Evolutionary conservation across 2,329 filamentous ascomycete species (phyloP).

Genomic region (Ophiostoma sp.): DNA sequence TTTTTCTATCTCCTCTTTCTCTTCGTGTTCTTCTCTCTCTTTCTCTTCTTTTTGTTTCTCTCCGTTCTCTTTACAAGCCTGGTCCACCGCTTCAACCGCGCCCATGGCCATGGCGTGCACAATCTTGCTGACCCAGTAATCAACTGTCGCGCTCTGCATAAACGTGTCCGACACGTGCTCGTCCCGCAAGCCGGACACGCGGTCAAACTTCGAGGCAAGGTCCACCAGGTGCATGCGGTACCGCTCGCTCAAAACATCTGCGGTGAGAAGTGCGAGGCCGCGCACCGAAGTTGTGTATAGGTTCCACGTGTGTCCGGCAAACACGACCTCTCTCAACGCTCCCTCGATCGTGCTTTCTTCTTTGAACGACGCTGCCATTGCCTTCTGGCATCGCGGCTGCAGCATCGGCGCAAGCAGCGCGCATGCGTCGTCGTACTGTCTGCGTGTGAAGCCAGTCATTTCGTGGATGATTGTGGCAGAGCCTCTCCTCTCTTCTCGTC

Average conservation of each 20-base stretch:
- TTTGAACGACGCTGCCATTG: not conserved
- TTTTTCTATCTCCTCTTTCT: no score
- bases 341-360: not conserved
- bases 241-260: not conserved
- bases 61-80: not conserved
- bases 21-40: no score
- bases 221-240: not conserved
- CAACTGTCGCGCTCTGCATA: not conserved
- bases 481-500: no score
- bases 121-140: not conserved
- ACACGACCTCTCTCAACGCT: not conserved
- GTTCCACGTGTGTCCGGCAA: not conserved
- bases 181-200: not conserved
- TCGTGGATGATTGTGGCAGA: not conserved
- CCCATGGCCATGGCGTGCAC: not conserved
- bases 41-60: not conserved
- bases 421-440: not conserved
- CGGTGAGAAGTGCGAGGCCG: not conserved
- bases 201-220: not conserved
- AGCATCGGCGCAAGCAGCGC: not conserved
- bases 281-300: not conserved
- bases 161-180: not conserved
- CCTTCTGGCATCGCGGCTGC: not conserved
- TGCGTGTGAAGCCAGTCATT: not conserved
- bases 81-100: not conserved